Base-by-base conservation (phyloP, 2,329 filamentous ascomycete species). In the Monosporascus cannonballus region DNA sequence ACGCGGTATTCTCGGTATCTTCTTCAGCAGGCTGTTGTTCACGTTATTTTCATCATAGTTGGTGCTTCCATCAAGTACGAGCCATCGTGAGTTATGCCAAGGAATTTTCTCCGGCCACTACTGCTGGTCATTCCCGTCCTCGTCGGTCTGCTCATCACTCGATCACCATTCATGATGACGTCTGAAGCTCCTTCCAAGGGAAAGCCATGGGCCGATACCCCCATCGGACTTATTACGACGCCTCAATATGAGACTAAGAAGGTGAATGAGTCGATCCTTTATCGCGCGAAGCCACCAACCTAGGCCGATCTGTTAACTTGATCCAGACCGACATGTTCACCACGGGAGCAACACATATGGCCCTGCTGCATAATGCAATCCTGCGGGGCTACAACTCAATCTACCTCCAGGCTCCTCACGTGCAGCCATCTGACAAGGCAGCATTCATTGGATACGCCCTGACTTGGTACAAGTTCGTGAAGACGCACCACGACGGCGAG, bases 311-410 rank as follows among this genome's bases (percentile, higher is more conserved):
- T 37, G 37, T 44, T 15, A 17, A 41, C 42, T 22, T 47, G 15
- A 20, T 39, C 6, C 36, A 80, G 76, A 77, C 76, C 38, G 80
- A 84, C 60, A 71, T 82, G 57, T 84, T 83, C 66, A 81, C 78
- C 1, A 74, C 73, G 0, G 79, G 78, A 22, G 80, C 82, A 0
- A 81, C 80, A 17, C 78, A 85, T 66, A 85, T 84, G 81, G 73
- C 76, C 3, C 66, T 84, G 49, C 70, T 83, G 48, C 81, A 86
- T 72, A 86, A 86, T 61, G 71, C 77, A 52, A 79, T 86, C 60
- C 77, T 85, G 56, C 79, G 83, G 42, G 80, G 81, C 51, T 83
- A 80, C 71, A 86, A 86, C 67, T 78, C 75, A 61, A 83, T 86
- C 62, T 83, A 80, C 64, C 74, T 78, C 41, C 83, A 85, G 64